These are phyloP conservation scores for Podospora comata DNA, from an alignment of 495 filamentous ascomycete species.

Conservation along the genomic window DNA sequence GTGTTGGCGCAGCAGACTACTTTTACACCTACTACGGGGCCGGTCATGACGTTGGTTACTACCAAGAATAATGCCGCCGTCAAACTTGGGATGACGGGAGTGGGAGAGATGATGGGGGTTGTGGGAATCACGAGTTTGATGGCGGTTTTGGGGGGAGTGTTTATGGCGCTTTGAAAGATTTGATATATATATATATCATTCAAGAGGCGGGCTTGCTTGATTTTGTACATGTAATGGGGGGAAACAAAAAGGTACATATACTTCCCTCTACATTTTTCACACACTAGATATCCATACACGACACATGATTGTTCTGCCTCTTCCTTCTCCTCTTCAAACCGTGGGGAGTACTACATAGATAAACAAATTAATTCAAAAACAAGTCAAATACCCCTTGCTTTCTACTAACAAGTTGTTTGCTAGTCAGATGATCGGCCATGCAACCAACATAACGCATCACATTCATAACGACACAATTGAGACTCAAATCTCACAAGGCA, in stretches of 20 bases:
- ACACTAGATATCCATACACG: neutral
- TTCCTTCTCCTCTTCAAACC: neutral
- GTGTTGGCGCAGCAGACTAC: constrained; percentile 33
- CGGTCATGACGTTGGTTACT: neutral
- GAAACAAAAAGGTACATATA: neutral
- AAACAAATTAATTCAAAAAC: neutral
- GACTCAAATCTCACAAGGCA: too few species aligned
- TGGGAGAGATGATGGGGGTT: neutral
- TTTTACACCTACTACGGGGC: constrained; percentile 15
- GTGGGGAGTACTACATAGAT: neutral
- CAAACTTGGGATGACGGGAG: neutral
- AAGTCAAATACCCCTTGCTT: neutral
- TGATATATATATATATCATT: neutral
- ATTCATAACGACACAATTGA: too few species aligned
- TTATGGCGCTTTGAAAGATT: neutral
- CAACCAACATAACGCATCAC: too few species aligned
- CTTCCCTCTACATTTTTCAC: neutral
- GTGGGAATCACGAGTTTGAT: neutral
- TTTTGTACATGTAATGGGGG: neutral
- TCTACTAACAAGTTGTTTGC: too few species aligned
- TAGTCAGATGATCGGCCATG: too few species aligned
- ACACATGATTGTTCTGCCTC: neutral
- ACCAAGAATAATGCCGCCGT: neutral
- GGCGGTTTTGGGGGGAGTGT: neutral
- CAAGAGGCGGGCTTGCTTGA: too few species aligned